Evolutionary conservation across 1,139 yeast genomes (phyloP).

Genomic region (Blastobotrys buckinghamii): DNA sequence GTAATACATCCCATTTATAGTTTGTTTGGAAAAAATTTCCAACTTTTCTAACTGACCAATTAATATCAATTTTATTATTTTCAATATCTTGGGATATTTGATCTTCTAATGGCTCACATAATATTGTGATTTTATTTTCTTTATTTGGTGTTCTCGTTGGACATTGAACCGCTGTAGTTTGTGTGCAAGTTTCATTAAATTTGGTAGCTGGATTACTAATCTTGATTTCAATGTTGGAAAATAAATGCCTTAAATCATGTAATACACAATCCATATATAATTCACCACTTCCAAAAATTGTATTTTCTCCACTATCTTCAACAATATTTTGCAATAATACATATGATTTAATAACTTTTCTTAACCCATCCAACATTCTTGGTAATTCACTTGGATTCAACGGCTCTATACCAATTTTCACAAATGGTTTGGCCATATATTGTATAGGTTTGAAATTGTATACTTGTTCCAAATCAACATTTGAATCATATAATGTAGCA

Average conservation of each 20-base stretch:
- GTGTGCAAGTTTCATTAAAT: conserved; percentile 72
- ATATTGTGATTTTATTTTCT: conserved; percentile 55
- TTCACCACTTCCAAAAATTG: conserved; percentile 80
- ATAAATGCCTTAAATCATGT: conserved; percentile 63
- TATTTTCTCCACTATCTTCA: conserved; percentile 88
- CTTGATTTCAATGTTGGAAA: conserved; percentile 63
- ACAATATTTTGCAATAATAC: conserved; percentile 61
- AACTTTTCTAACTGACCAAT: conserved; percentile 38
- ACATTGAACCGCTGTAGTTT: conserved; percentile 62
- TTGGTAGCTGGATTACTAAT: conserved; percentile 81
- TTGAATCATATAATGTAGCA: conserved; percentile 46
- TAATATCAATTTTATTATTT: conserved; percentile 40
- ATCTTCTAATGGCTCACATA: conserved; percentile 70
- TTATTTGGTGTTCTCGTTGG: conserved; percentile 52
- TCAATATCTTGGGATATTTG: conserved; percentile 54
- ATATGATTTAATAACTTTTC: conserved; percentile 57
- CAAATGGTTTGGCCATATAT: conserved; percentile 51
- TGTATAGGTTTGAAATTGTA: conserved; percentile 40
- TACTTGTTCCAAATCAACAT: conserved; percentile 24
- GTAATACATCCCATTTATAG: conserved; percentile 77
- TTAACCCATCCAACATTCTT: conserved; percentile 59
- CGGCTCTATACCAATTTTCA: conserved; percentile 83
- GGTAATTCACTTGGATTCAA: conserved; percentile 74
- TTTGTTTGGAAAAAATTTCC: conserved; percentile 51
- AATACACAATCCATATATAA: conserved; percentile 77